These are phyloP conservation scores for Talaromyces marneffei DNA, from an alignment of 2,329 filamentous ascomycete species.

Conservation along the genomic window DNA sequence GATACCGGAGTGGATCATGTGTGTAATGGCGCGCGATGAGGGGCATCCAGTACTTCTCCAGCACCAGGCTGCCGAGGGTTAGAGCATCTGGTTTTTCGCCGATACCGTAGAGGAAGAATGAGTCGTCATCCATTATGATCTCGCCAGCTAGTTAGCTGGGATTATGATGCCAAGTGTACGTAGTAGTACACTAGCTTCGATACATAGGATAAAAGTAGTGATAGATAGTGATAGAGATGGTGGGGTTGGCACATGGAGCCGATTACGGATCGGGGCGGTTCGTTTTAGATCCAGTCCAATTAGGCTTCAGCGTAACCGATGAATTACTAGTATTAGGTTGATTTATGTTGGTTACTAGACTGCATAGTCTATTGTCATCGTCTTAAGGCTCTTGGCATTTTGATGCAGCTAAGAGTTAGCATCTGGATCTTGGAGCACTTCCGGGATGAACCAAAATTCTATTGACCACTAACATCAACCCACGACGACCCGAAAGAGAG, in stretches of 20 bases:
- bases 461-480: neutral
- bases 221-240: neutral
- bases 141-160: neutral
- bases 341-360: no score
- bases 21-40: slow-evolving; percentile 24
- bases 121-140: slow-evolving; percentile 19
- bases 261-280: slow-evolving; percentile 2
- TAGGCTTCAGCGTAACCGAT: neutral
- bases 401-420: neutral
- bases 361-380: neutral
- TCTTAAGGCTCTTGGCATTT: neutral
- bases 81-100: slow-evolving; percentile 24
- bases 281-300: neutral
- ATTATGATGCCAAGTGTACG: neutral
- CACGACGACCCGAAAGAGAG: neutral
- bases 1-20: slow-evolving; percentile 20
- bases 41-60: slow-evolving; percentile 25
- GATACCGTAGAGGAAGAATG: slow-evolving; percentile 24
- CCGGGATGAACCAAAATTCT: neutral
- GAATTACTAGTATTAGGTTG: no score
- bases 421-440: neutral
- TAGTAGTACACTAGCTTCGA: no score
- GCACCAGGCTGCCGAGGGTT: slow-evolving; percentile 22
- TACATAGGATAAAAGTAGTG: neutral
- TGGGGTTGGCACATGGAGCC: neutral